These are phyloP conservation scores for Hapsidospora chrysogenum DNA, from an alignment of 495 filamentous ascomycete genomes.

Conservation along the genomic window DNA sequence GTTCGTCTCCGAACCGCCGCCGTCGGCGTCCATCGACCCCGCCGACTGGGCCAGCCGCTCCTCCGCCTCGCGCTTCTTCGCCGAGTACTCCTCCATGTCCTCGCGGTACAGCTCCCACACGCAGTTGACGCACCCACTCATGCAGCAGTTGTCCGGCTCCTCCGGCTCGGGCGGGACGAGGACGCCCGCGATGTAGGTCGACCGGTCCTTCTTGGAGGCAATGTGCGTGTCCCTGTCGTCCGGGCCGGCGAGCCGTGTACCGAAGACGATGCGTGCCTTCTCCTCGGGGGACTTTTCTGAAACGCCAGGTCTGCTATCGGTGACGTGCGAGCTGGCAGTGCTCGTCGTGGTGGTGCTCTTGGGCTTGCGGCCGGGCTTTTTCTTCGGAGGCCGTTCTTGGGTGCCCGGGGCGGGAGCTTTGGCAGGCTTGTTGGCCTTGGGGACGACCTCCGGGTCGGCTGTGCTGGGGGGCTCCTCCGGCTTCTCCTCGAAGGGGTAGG, in stretches of 20 bases:
- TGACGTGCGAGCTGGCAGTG: conserved; percentile 5
- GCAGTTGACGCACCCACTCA: conserved; percentile 95
- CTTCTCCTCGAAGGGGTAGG: conserved; percentile 14
- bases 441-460: conserved; percentile 5
- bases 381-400: background rate
- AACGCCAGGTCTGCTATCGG: conserved; percentile 6
- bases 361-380: conserved; percentile 8
- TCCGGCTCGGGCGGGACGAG: conserved; percentile 65
- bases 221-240: conserved; percentile 45
- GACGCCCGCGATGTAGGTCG: conserved; percentile 56
- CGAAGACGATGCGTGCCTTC: conserved; percentile 60
- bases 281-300: conserved; percentile 18
- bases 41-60: conserved; percentile 16
- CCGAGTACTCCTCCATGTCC: conserved; percentile 78
- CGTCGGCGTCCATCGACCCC: conserved; percentile 64
- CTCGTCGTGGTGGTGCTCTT: conserved; percentile 11
- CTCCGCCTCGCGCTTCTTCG: conserved; percentile 36
- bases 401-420: conserved; percentile 2
- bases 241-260: conserved; percentile 48
- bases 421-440: conserved; percentile 1
- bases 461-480: conserved; percentile 21
- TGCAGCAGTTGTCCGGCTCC: conserved; percentile 97
- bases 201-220: conserved; percentile 35
- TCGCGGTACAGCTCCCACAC: conserved; percentile 88
- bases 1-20: conserved; percentile 52